These are phyloP conservation scores for Nidularia pulvinata DNA, from an alignment of 768 basidiomycete genomes.

Conservation along the genomic window DNA sequence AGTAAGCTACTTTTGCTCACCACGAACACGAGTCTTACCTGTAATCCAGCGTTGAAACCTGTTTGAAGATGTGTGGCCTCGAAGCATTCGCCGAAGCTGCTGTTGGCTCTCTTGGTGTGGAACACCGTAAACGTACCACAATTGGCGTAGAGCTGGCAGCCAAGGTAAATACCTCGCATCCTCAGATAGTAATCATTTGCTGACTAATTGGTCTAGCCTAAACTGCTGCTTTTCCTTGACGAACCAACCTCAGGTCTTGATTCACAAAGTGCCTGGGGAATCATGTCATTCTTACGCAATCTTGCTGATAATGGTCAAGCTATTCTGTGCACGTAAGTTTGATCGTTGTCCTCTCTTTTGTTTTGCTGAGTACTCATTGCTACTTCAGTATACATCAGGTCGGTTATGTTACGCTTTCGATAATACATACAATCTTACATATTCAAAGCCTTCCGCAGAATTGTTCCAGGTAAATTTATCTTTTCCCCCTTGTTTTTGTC, in stretches of 20 bases:
- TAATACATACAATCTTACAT: not conserved
- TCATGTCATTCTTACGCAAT: constrained; percentile 70
- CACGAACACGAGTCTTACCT: constrained; percentile 7
- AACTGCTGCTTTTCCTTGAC: constrained; percentile 81
- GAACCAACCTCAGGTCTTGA: constrained; percentile 91
- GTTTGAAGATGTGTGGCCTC: constrained; percentile 67
- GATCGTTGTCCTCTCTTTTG: not conserved
- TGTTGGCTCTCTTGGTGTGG: constrained; percentile 68
- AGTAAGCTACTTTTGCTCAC: constrained; percentile 44
- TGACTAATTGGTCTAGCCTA: constrained; percentile 46
- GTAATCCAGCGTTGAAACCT: constrained; percentile 33
- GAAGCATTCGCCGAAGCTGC: constrained; percentile 61
- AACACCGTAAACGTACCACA: constrained; percentile 80
- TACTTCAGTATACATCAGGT: constrained; percentile 38
- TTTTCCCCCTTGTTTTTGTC: not conserved
- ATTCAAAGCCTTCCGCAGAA: constrained; percentile 70
- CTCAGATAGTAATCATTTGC: not conserved
- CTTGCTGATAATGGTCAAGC: constrained; percentile 84
- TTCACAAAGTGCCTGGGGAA: constrained; percentile 87
- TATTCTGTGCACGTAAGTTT: constrained; percentile 81
- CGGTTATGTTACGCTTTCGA: not conserved
- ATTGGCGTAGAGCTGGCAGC: constrained; percentile 89
- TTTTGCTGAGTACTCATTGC: not conserved
- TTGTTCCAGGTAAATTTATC: constrained; percentile 58
- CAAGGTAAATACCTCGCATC: constrained; percentile 48